Evolutionary conservation across 257 asterid genomes (phyloP).

Genomic region (Jaltomata sinuosa): DNA sequence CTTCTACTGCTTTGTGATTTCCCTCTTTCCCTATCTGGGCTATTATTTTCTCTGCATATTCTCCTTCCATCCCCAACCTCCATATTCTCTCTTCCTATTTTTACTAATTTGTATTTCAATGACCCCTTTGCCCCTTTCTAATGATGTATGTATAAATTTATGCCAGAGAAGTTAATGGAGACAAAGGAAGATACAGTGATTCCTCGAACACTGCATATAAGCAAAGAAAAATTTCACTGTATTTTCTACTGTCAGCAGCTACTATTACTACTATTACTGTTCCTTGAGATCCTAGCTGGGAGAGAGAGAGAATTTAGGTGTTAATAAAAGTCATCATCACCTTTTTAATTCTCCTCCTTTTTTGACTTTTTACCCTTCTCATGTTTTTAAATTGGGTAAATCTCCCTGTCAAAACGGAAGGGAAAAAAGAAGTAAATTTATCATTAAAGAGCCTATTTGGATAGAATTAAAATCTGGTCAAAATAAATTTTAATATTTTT

Average conservation of each 20-base stretch:
- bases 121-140: neutral
- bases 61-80: slow-evolving; percentile 19
- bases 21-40: slow-evolving; percentile 22
- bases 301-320: neutral
- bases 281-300: neutral
- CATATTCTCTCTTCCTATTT: neutral
- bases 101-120: neutral
- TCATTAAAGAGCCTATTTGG: too few relatives aligned
- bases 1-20: slow-evolving; percentile 6
- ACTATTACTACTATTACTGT: neutral
- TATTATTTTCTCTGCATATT: slow-evolving; percentile 22
- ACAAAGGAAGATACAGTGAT: neutral
- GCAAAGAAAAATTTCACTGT: neutral
- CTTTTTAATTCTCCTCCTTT: neutral
- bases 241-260: neutral
- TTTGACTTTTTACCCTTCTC: neutral
- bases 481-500: too few relatives aligned
- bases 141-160: neutral
- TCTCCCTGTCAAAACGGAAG: neutral
- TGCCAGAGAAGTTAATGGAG: neutral
- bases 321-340: neutral
- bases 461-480: too few relatives aligned
- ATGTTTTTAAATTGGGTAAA: neutral
- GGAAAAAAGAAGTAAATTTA: too few relatives aligned
- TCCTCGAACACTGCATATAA: neutral